phyloP scores from a whole-genome alignment of 179 eudicot species.

The Silene vulgaris region DNA sequence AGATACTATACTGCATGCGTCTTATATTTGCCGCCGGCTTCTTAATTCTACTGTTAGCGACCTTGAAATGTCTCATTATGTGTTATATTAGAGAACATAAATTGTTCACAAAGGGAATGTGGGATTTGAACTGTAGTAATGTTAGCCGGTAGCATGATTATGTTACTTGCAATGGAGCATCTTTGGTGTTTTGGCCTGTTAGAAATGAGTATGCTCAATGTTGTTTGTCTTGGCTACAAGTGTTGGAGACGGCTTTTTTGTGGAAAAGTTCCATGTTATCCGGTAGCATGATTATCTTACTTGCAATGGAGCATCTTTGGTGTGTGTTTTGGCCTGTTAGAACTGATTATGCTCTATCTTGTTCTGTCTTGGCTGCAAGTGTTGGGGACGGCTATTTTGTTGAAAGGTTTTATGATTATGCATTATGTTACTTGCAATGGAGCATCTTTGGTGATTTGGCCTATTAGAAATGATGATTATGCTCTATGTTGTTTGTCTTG shows the following conservation, averaged over 20 bases:
- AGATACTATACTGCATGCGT: neutral
- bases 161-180: constrained; percentile 7
- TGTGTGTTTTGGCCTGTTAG: neutral
- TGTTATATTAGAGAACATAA: neutral
- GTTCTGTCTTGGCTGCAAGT: too few relatives aligned
- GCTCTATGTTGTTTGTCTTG: too few relatives aligned
- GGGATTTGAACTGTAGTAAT: neutral
- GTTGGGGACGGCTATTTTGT: too few relatives aligned
- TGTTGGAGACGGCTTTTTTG: too few relatives aligned
- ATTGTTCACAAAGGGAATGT: neutral
- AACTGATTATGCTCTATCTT: too few relatives aligned
- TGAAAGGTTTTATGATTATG: neutral
- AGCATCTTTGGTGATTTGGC: constrained; percentile 4
- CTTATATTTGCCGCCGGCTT: neutral
- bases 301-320: constrained; percentile 7
- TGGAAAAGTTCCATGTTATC: neutral
- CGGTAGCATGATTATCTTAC: neutral
- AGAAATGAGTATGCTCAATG: neutral
- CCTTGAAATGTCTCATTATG: neutral
- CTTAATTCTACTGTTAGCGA: neutral
- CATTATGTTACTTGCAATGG: constrained; percentile 10
- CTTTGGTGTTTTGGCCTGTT: constrained; percentile 7
- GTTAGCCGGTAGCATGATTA: neutral
- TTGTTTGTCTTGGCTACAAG: too few relatives aligned
- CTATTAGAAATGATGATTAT: neutral